Base-by-base conservation (phyloP, 306 rosid genomes). In the Quercus wislizeni region DNA sequence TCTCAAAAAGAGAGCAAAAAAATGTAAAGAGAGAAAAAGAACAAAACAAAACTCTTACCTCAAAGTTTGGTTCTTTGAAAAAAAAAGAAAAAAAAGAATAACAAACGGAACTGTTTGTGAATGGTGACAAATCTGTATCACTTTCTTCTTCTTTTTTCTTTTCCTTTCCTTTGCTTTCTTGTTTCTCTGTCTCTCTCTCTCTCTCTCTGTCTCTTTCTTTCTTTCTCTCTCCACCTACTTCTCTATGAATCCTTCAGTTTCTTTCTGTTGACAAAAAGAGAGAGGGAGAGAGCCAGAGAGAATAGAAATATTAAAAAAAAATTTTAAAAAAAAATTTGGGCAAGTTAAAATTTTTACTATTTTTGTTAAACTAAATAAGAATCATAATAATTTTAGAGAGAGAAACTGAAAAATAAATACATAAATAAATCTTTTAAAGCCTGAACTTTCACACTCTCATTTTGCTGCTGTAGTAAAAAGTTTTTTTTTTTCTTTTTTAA, bases 231-330 rank as follows among this genome's bases (percentile, higher is more conserved):
- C 64, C 61, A 18, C 71, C 23, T 57, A 56, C 76, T n/a, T 21
- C 78, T 75, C 69, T 64, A 51, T 12, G 30, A 85, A 67, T 62
- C 68, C 75, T 79, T 67, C 58, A 31, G 75, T 63, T 76, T 69
- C 74, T 81, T 81, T 69, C 83, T 49, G 92, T 86, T 83, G 93
- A 88, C 91, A 80, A 79, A 84, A 72, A 64, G 82, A 76, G 72
- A 5, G 46, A 7, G 43, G 12, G 51, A 6, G 71, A 15, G 17
- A 4, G 17, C 1, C 13, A 5, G 27, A 1, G 17, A 59, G 84
- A 78, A 80, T 72, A 77, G 83, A 10, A 72, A 80, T 76, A 43
- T 28, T 51, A 55, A n/a, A n/a, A n/a, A n/a, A n/a, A n/a, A n/a
- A n/a, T n/a, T n/a, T n/a, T n/a, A 23, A 23, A 23, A 31, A 21